Percentiles rank a stretch among this genome's conserved stretches.
Evolutionary conservation across 169 alveolate genomes (phyloP).

Genomic region (Perkinsus olseni): DNA sequence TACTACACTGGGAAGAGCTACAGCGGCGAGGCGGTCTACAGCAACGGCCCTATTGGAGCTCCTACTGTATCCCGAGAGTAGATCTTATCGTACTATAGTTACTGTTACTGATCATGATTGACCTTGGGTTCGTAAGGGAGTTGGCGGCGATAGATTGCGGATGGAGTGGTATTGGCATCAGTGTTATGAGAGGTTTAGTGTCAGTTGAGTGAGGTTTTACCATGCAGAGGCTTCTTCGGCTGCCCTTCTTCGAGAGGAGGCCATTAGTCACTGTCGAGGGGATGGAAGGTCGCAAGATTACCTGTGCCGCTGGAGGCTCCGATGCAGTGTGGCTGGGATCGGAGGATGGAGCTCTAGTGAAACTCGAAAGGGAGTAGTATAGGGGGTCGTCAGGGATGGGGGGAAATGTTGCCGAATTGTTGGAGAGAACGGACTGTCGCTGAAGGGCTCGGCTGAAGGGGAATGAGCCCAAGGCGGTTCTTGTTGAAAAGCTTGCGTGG

Average conservation of each 20-base stretch:
- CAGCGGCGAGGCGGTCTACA: neutral
- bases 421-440: too few relatives aligned
- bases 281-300: neutral
- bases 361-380: neutral
- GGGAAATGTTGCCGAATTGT: too few relatives aligned
- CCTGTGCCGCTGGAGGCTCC: neutral
- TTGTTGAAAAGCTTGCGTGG: too few relatives aligned
- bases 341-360: neutral
- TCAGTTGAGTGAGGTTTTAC: neutral
- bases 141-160: too few relatives aligned
- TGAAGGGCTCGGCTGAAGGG: too few relatives aligned
- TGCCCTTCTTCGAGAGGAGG: neutral
- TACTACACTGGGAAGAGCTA: neutral
- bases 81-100: neutral
- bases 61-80: neutral
- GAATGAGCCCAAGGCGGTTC: too few relatives aligned
- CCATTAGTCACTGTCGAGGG: neutral
- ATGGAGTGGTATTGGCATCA: too few relatives aligned
- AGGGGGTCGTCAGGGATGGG: neutral
- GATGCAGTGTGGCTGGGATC: neutral
- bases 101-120: neutral
- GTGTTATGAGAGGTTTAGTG: neutral
- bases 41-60: neutral
- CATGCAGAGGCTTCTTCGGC: neutral
- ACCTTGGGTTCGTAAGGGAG: neutral